Base-by-base conservation (phyloP, 306 rosid species). In the Cotoneaster glaucophyllus region DNA sequence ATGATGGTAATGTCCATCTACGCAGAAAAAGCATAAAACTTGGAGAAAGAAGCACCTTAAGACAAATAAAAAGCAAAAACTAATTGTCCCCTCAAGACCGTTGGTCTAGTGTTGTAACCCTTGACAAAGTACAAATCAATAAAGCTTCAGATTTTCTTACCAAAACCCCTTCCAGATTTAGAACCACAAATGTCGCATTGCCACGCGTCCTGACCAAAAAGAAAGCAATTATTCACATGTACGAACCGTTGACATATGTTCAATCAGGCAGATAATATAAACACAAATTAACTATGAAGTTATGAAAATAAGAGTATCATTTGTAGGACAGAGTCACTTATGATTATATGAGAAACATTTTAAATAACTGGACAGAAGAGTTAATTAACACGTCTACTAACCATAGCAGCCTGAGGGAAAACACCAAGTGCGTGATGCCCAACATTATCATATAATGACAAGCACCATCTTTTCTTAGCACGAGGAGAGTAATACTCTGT, bases 91-190 rank as follows among this genome's bases (percentile, higher is more conserved):
- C 62, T 3, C 61, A 56, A 54, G 11, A 56, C 8, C 26, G 3
- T 19, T 56, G 62, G 8, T n/a, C 24, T 56, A n/a, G 62, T 18
- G 24, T 19, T 21, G 22, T n/a, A 61, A 59, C 64, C 32, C 53
- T 48, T 48, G 19, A 18, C 53, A 15, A 48, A 18, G 53, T 15
- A 17, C 53, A 17, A 48, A 48, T 48, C 17, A 48, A 48, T 14
- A 48, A 48, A 14, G 18, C 53, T 48, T 14, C 53, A 48, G 19
- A 48, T 48, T 14, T 48, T 48, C 93, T 88, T 87, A 96, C 99
- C 97, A 85, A 96, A 96, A 45, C 99, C 99, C 87, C 90, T 87
- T 87, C 99, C 99, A 78, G 99, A 96, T 88, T 93, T 96, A 39
- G 94, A 87, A 65, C 93, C 94, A 52, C 99, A 96, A 61, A 96